Base-by-base conservation (phyloP, 441 rosid genomes). In the Kokia cookei region DNA sequence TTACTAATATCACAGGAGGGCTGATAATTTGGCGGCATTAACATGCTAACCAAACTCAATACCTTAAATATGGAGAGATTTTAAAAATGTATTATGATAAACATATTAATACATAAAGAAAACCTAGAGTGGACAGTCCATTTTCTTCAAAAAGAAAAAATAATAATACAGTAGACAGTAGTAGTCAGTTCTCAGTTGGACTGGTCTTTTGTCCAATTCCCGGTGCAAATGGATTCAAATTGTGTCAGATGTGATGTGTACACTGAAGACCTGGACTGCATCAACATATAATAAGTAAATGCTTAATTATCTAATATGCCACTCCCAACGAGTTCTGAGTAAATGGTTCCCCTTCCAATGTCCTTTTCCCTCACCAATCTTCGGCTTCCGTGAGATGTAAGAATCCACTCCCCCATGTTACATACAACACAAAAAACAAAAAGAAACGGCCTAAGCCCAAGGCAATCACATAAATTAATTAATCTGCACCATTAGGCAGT, bases 121-220 rank as follows among this genome's bases (percentile, higher is more conserved):
- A 19, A 19, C 22, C 22, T 19, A 19, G 40, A 35, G 40, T 6
- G 7, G 40, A 35, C 40, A 5, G 40, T 35, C 40, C 40, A 35
- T 6, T 35, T 35, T 35, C 40, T 35, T 35, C 40, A 35, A 5
- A 35, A 35, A 35, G 40, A 29, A 29, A 35, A 35, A 24, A 45
- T 22, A 66, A 47, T 47, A 66, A 15, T 4, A 22, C 10, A 37
- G 7, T 17, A 35, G 50, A 11, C 17, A 27, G 64, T 29, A 29
- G 65, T 29, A 22, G 19, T 55, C 32, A 42, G 75, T 24, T 42
- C 76, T 71, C 61, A 72, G 78, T 83, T 83, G 89, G 93, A 87
- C 88, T 79, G 89, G 94, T 89, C 90, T 82, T 75, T 65, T 93
- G 87, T 82, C 84, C 96, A 88, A 79, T 89, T 87, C 81, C 93